Evolutionary conservation across 139 green algal species (phyloP).

Genomic region (Chlorella ohadii): DNA sequence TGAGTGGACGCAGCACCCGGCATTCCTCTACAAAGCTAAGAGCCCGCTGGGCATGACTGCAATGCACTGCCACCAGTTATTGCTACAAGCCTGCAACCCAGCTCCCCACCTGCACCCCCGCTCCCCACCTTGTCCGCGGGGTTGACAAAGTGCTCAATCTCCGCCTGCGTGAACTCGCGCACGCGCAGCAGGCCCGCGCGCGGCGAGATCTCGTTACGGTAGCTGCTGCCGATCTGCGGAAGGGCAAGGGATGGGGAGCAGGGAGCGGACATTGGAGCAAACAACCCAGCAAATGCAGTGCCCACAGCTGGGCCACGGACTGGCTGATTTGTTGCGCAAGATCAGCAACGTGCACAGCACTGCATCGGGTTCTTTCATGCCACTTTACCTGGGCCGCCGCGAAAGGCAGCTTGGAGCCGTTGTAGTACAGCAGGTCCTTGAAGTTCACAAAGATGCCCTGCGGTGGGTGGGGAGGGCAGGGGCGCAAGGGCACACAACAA

Average conservation of each 20-base stretch:
- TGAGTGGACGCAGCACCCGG: too few species aligned
- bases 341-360: too few species aligned
- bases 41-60: too few species aligned
- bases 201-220: constrained; percentile 97
- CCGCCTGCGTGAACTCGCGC: constrained; percentile 98
- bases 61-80: not conserved
- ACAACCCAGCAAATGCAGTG: too few species aligned
- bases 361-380: too few species aligned
- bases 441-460: constrained; percentile 96
- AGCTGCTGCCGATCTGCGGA: constrained; percentile 90
- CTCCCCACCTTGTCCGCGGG: constrained; percentile 85
- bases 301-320: not conserved
- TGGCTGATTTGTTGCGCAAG: not conserved
- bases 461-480: too few species aligned
- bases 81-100: too few species aligned
- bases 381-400: constrained; percentile 89
- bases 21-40: too few species aligned
- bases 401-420: constrained; percentile 97
- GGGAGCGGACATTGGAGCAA: too few species aligned
- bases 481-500: too few species aligned
- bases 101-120: not conserved
- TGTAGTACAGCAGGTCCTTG: constrained; percentile 97
- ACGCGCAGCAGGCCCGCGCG: constrained; percentile 94
- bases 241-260: not conserved
- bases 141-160: constrained; percentile 99